These are phyloP conservation scores for Phytophthora melonis DNA, from an alignment of 352 stramenopile genomes.

Conservation along the genomic window DNA sequence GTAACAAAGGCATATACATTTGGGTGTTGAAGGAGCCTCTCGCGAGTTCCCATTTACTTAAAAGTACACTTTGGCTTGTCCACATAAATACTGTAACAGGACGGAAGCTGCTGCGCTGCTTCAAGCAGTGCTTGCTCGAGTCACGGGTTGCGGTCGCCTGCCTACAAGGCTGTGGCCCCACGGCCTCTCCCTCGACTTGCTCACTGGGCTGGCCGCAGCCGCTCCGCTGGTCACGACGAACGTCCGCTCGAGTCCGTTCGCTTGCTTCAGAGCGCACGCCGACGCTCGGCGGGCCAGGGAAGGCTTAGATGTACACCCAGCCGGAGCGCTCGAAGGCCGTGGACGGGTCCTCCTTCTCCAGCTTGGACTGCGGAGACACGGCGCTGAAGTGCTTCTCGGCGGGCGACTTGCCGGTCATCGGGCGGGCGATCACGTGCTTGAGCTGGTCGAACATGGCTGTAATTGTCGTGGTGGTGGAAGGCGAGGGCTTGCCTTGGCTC, in stretches of 20 bases:
- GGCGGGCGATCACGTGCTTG: slow-evolving; percentile 67
- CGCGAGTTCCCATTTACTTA: slow-evolving; percentile 25
- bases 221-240: slow-evolving; percentile 12
- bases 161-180: background rate
- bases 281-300: background rate
- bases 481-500: slow-evolving; percentile 9
- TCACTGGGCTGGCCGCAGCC: background rate
- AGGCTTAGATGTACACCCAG: slow-evolving; percentile 78
- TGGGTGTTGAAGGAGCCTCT: slow-evolving; percentile 17
- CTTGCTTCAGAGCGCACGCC: background rate
- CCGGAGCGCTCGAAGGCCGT: slow-evolving; percentile 83
- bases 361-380: slow-evolving; percentile 40
- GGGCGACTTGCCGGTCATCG: slow-evolving; percentile 37
- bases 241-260: slow-evolving; percentile 17
- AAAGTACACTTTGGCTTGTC: slow-evolving; percentile 40
- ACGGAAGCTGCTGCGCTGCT: slow-evolving; percentile 4
- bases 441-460: slow-evolving; percentile 74
- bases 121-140: background rate
- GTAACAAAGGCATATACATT: slow-evolving; percentile 26
- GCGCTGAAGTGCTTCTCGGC: slow-evolving; percentile 53
- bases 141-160: background rate
- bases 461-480: background rate
- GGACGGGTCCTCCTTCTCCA: slow-evolving; percentile 61
- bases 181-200: background rate
- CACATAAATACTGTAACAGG: slow-evolving; percentile 46